Percentiles rank a stretch among this genome's conserved stretches.
Conservation (phyloP, 1,284 basidiomycete species). For the Hypsizygus ulmarius region DNA sequence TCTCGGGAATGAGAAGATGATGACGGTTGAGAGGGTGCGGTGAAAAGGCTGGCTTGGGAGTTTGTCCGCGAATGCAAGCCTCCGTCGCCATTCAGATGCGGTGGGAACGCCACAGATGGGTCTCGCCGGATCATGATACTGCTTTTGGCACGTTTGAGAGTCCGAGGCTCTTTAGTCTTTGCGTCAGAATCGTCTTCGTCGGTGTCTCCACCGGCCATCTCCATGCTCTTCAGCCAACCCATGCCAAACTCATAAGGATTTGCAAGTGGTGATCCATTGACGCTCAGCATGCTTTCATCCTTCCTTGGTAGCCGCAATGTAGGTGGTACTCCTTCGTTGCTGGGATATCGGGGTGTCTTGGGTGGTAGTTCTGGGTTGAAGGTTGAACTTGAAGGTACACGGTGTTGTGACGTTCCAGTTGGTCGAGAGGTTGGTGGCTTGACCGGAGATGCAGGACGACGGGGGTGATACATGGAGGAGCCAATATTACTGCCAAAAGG, state of each 20-base stretch:
- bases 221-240: constrained; percentile 45
- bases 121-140: constrained; percentile 64
- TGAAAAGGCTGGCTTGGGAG: constrained; percentile 45
- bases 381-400: constrained; percentile 63
- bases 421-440: constrained; percentile 36
- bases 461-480: constrained; percentile 28
- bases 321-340: constrained; percentile 19
- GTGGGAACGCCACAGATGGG: constrained; percentile 42
- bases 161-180: constrained; percentile 23
- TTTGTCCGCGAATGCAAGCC: constrained; percentile 45
- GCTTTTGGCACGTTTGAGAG: constrained; percentile 51
- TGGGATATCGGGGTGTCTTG: constrained; percentile 61
- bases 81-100: constrained; percentile 20
- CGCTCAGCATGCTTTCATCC: constrained; percentile 70
- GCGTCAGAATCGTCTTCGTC: constrained; percentile 24
- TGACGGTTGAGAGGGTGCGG: constrained; percentile 33
- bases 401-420: constrained; percentile 22
- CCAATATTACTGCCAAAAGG: constrained; percentile 36
- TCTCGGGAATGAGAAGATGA: constrained; percentile 44
- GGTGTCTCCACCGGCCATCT: constrained; percentile 37
- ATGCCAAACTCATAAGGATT: constrained; percentile 66
- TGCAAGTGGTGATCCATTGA: constrained; percentile 74
- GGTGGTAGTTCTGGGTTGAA: constrained; percentile 67
- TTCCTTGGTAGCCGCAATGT: constrained; percentile 52
- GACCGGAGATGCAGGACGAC: constrained; percentile 47